A percentile compares a stretch with the other conserved stretches of the same genome.
These are phyloP conservation scores for Candida xyloterini DNA, from an alignment of 805 yeast species.

Conservation along the genomic window DNA sequence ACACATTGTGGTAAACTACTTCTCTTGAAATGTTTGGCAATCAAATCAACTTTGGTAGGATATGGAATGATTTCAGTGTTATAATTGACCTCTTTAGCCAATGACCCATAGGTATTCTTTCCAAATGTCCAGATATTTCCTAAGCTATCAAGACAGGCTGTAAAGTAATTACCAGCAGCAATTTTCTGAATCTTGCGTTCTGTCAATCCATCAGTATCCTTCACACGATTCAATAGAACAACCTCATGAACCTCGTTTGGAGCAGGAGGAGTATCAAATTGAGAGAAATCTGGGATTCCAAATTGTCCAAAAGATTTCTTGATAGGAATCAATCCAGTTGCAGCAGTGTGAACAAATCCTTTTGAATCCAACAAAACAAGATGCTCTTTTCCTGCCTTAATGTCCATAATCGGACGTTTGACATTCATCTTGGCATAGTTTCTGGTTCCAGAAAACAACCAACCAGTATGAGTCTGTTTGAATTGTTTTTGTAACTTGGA, in stretches of 20 bases:
- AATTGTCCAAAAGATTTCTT: slow-evolving; percentile 68
- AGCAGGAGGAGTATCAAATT: slow-evolving; percentile 53
- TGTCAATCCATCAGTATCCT: slow-evolving; percentile 23
- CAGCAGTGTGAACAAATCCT: slow-evolving; percentile 61
- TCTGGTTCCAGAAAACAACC: slow-evolving; percentile 15
- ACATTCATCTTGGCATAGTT: slow-evolving; percentile 18
- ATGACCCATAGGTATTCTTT: slow-evolving; percentile 76
- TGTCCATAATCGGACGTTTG: slow-evolving; percentile 33
- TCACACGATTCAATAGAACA: slow-evolving; percentile 50
- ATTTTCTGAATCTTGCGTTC: slow-evolving; percentile 53
- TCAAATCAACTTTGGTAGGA: slow-evolving; percentile 54
- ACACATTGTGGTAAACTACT: slow-evolving; percentile 45
- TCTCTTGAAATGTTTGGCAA: slow-evolving; percentile 38
- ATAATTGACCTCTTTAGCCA: slow-evolving; percentile 66
- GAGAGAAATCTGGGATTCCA: slow-evolving; percentile 74
- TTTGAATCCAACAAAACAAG: slow-evolving; percentile 56
- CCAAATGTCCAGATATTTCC: slow-evolving; percentile 88
- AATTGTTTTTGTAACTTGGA: slow-evolving; percentile 20
- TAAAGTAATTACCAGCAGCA: slow-evolving; percentile 73
- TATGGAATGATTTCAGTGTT: slow-evolving; percentile 66
- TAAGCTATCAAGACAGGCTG: slow-evolving; percentile 62
- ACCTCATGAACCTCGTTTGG: slow-evolving; percentile 52
- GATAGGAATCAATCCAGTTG: slow-evolving; percentile 50
- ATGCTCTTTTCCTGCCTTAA: slow-evolving; percentile 64
- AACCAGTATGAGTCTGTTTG: slow-evolving; percentile 6